phyloP scores from a whole-genome alignment of 495 filamentous ascomycete genomes.

The Collariella sp. region DNA sequence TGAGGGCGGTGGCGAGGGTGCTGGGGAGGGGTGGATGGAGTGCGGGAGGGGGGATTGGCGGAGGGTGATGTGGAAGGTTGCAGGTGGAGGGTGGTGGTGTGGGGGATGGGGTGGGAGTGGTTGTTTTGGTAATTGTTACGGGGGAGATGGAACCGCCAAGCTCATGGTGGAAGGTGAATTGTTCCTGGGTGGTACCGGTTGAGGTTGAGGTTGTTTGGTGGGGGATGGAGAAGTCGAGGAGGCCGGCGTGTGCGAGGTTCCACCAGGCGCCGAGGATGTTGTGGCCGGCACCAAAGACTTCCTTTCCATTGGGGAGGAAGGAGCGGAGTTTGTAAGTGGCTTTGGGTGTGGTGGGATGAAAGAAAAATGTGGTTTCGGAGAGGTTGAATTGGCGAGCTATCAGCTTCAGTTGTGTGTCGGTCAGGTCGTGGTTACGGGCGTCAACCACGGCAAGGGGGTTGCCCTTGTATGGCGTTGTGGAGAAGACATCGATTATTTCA shows the following conservation, averaged over 20 bases:
- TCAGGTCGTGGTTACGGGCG: constrained; percentile 1
- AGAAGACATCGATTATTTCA: constrained; percentile 10
- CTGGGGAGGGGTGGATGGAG: background rate
- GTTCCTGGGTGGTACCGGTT: background rate
- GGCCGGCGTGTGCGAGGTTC: constrained; percentile 5
- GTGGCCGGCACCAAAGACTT: constrained; percentile 8
- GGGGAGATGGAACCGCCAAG: constrained; percentile 2
- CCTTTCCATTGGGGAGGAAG: constrained; percentile 10
- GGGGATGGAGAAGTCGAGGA: constrained; percentile 1
- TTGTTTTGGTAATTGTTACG: background rate
- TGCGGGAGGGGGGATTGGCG: constrained; percentile 2
- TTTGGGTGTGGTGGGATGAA: background rate
- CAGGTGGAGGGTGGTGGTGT: background rate
- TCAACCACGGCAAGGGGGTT: constrained; percentile 10
- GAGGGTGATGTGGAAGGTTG: background rate
- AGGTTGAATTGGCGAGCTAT: constrained; percentile 13
- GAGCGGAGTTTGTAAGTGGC: constrained; percentile 10
- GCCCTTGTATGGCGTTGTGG: constrained; percentile 5
- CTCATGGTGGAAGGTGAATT: constrained; percentile 6
- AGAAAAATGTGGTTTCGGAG: constrained; percentile 13
- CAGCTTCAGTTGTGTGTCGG: constrained; percentile 12
- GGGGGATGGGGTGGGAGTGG: no score
- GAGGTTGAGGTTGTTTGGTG: background rate
- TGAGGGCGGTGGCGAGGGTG: background rate
- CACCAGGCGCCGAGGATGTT: constrained; percentile 13